Percentiles rank a stretch among this genome's conserved stretches.
phyloP scores from a whole-genome alignment of 192 early-diverging fungal species.

The Kappamyces sp. region DNA sequence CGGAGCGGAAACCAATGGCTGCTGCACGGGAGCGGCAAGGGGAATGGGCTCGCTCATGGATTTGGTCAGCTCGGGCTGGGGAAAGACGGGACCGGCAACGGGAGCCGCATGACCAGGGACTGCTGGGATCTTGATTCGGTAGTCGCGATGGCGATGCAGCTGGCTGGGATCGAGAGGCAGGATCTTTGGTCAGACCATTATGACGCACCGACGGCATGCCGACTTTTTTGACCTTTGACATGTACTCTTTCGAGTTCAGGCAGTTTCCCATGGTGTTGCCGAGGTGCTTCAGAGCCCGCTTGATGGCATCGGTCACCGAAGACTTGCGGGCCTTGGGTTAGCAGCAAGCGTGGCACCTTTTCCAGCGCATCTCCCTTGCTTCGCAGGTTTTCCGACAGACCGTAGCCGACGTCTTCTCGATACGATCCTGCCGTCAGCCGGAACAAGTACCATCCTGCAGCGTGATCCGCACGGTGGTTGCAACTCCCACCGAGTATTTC shows the following conservation, averaged over 20 bases:
- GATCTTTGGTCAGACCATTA: neutral
- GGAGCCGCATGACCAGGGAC: neutral
- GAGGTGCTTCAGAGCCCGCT: constrained; percentile 78
- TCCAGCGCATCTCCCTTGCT: constrained; percentile 75
- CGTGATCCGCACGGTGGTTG: constrained; percentile 71
- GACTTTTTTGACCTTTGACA: constrained; percentile 27
- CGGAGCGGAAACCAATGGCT: too few species aligned
- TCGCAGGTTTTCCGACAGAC: constrained; percentile 67
- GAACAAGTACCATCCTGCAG: constrained; percentile 82
- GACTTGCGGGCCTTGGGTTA: constrained; percentile 71
- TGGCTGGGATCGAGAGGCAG: neutral
- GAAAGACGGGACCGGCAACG: too few species aligned
- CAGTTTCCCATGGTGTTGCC: constrained; percentile 84
- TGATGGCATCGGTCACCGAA: constrained; percentile 81
- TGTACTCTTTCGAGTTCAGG: constrained; percentile 68
- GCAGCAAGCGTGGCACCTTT: constrained; percentile 46
- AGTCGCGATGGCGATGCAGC: constrained; percentile 4
- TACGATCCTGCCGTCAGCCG: constrained; percentile 33
- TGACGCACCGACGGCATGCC: neutral
- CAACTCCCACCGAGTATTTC: constrained; percentile 60
- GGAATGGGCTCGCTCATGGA: too few species aligned
- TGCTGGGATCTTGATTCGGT: neutral
- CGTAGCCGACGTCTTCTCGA: constrained; percentile 79
- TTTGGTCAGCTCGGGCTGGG: too few species aligned
- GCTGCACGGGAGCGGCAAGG: too few species aligned